These are phyloP conservation scores for Metschnikowia baotianmanensis DNA, from an alignment of 805 yeast genomes.

Conservation along the genomic window DNA sequence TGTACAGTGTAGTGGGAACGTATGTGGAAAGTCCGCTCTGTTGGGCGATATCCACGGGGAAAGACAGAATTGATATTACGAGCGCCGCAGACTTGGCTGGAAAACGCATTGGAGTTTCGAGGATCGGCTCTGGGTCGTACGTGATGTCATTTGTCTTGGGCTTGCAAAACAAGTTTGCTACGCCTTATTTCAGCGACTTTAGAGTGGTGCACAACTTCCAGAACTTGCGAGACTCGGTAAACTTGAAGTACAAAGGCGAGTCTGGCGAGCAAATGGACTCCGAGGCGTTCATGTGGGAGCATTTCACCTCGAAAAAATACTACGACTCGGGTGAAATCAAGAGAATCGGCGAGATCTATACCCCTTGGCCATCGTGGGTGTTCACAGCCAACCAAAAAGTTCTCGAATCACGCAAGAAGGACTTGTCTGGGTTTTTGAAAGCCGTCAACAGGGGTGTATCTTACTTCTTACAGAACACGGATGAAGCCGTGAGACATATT, in stretches of 20 bases:
- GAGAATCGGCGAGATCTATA: conserved; percentile 80
- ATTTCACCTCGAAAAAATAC: conserved; percentile 83
- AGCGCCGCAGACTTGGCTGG: conserved; percentile 54
- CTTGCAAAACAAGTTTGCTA: conserved; percentile 51
- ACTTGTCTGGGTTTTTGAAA: conserved; percentile 39
- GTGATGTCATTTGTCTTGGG: conserved; percentile 89
- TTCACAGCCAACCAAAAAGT: conserved; percentile 51
- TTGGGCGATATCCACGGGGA: conserved; percentile 88
- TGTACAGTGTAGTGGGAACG: conserved; percentile 70
- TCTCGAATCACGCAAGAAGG: conserved; percentile 25
- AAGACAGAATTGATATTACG: conserved; percentile 52
- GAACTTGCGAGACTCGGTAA: conserved; percentile 78
- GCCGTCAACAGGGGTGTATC: conserved; percentile 66
- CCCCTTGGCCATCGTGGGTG: conserved; percentile 98
- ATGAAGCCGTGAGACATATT: conserved; percentile 67
- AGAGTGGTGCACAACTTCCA: conserved; percentile 64
- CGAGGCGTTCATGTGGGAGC: conserved; percentile 96
- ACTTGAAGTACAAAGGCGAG: conserved; percentile 39
- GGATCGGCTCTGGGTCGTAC: conserved; percentile 90
- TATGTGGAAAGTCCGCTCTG: conserved; percentile 84
- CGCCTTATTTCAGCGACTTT: conserved; percentile 51
- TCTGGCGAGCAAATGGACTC: conserved; percentile 37
- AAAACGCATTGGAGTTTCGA: conserved; percentile 68
- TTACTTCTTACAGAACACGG: conserved; percentile 58
- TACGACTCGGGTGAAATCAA: conserved; percentile 79